Conservation (phyloP, 2,329 filamentous ascomycete genomes). For the Zymoseptoria brevis region DNA sequence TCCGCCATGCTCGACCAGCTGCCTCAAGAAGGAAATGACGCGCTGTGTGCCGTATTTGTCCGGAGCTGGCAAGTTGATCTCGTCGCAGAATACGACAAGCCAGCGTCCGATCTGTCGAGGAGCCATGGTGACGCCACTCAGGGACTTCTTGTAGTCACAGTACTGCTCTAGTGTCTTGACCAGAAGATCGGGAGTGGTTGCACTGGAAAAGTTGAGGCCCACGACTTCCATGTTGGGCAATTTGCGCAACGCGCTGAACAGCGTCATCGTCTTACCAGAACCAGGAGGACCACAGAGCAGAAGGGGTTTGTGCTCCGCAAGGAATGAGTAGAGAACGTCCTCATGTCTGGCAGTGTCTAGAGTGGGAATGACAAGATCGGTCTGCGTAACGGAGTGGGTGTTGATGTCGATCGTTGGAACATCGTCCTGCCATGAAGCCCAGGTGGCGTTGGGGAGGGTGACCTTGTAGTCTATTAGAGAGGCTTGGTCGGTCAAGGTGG, state of each 20-base stretch:
- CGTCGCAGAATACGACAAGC: slow-evolving; percentile 98
- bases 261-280: slow-evolving; percentile 99
- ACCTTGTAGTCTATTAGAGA: slow-evolving; percentile 97
- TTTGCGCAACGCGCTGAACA: slow-evolving; percentile 95
- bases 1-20: slow-evolving; percentile 96
- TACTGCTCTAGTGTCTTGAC: slow-evolving; percentile 99
- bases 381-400: slow-evolving; percentile 95
- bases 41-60: slow-evolving; percentile 97
- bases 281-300: slow-evolving; percentile 94
- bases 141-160: slow-evolving; percentile 97
- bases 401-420: slow-evolving; percentile 95
- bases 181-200: slow-evolving; percentile 91
- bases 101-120: slow-evolving; percentile 95
- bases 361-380: slow-evolving; percentile 96
- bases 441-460: slow-evolving; percentile 75
- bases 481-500: slow-evolving; percentile 62
- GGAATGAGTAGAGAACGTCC: slow-evolving; percentile 98
- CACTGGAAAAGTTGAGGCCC: slow-evolving; percentile 97
- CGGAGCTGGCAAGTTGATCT: slow-evolving; percentile 96
- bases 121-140: slow-evolving; percentile 91
- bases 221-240: slow-evolving; percentile 98
- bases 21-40: slow-evolving; percentile 92
- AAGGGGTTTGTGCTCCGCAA: slow-evolving; percentile 95
- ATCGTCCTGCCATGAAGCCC: slow-evolving; percentile 88
- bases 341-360: slow-evolving; percentile 96